phyloP scores from a whole-genome alignment of 1,139 yeast genomes.

The Blastobotrys arbuscula region DNA sequence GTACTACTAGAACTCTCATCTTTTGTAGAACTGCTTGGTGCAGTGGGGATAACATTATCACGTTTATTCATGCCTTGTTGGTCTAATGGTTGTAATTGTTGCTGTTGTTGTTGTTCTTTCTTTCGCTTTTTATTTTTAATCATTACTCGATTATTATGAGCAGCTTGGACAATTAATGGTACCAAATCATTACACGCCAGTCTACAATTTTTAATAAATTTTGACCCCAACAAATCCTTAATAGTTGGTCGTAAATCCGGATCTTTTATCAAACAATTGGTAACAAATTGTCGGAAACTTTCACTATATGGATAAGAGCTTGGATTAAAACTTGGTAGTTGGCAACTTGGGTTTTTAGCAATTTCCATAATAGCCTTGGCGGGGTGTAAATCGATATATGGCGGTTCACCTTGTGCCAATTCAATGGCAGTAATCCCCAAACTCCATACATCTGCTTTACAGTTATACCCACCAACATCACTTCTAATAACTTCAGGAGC shows the following conservation, averaged over 20 bases:
- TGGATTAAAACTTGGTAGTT: slow-evolving; percentile 37
- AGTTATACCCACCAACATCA: slow-evolving; percentile 61
- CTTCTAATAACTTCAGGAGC: slow-evolving; percentile 88
- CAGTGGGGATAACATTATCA: background rate
- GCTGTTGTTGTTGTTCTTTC: background rate
- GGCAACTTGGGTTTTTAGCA: slow-evolving; percentile 65
- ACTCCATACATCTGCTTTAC: slow-evolving; percentile 88
- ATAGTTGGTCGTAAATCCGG: slow-evolving; percentile 42
- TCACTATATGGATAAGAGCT: slow-evolving; percentile 36
- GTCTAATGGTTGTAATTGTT: background rate
- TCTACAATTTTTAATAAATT: slow-evolving; percentile 8
- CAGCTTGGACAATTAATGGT: slow-evolving; percentile 7
- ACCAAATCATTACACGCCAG: slow-evolving; percentile 3
- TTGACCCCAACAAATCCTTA: slow-evolving; percentile 19
- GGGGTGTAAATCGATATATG: slow-evolving; percentile 53
- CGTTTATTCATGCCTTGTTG: background rate
- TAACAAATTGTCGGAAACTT: slow-evolving; percentile 55
- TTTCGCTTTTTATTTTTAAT: background rate
- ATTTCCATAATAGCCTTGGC: slow-evolving; percentile 68
- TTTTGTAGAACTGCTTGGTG: no score
- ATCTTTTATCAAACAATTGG: slow-evolving; percentile 52
- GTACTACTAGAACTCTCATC: background rate
- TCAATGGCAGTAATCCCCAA: slow-evolving; percentile 67
- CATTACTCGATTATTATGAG: background rate
- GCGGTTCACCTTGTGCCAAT: slow-evolving; percentile 71